Evolutionary conservation across 352 stramenopile species (phyloP), one percentile per base, ranked within the genome.

Genomic region (Globisporangium paroecandrum): DNA sequence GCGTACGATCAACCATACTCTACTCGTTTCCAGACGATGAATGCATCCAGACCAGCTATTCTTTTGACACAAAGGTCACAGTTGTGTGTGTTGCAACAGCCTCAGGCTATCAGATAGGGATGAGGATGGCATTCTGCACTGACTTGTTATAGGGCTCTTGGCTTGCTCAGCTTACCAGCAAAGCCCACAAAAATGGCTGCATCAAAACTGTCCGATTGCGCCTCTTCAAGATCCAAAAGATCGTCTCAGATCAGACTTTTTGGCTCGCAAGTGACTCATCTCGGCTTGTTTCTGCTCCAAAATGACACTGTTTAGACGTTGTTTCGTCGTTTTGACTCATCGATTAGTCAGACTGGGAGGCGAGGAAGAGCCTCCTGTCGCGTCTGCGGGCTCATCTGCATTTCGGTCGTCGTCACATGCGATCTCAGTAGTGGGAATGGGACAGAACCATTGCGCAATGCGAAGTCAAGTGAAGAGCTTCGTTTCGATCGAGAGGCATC

Each of bases 281-380:
- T 22, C 47, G 56, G 29, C 56, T 27, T 9, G 41, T 61, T 47
- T 61, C 29, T 61, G 29, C 2, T n/a, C 32, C 6, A 8, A 7
- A 8, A 9, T 61, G 2, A 29, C 29, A 61, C 56, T 61, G 56
- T 46, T 61, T n/a, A 61, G 56, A 61, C 29, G 56, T 61, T 61
- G 20, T 47, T 61, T 61, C 29, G 29, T 61, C 29, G 18, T 43
- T 43, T 59, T 43, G 54, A n/a, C 36, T 20, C 27, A 43, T 22
- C 34, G 56, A 29, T 61, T 47, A n/a, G 56, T 61, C 56, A 61
- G 27, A 29, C 27, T 29, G 27, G 27, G 27, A 29, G 27, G 3
- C 27, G 27, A 29, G 3, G 20, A 18, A 27, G 24, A 22, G 5
- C 15, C 8, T 57, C 49, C n/a, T 55, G n/a, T 29, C 18, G 22